Conservation (phyloP, 306 rosid genomes). For the Glycine latifolia region DNA sequence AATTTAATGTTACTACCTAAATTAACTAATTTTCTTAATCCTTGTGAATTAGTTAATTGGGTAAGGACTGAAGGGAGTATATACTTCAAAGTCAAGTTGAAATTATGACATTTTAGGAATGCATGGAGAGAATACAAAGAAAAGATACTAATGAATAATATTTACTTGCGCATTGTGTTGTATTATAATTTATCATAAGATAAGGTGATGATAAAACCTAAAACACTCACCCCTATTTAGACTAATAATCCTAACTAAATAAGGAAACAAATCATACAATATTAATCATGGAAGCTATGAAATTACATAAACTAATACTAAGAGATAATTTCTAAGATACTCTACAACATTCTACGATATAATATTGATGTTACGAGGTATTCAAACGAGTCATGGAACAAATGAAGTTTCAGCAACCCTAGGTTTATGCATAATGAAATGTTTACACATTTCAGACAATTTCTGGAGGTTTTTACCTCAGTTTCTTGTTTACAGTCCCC, state of each 20-base stretch:
- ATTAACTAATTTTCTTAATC: too few species aligned
- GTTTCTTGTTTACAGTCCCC: not conserved
- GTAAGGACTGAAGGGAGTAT: not conserved
- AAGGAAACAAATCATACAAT: not conserved
- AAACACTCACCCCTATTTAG: not conserved
- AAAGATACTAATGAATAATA: not conserved
- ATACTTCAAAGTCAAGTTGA: not conserved
- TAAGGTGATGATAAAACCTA: not conserved
- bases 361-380: not conserved
- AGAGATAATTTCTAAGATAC: not conserved
- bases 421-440: not conserved
- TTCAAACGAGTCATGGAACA: not conserved
- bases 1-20: not conserved
- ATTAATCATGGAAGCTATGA: not conserved
- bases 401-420: constrained; percentile 26
- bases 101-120: not conserved
- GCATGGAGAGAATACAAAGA: not conserved
- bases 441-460: not conserved
- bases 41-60: too few species aligned
- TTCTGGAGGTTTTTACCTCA: not conserved
- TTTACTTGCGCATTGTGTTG: not conserved
- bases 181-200: not conserved
- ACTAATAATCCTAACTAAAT: not conserved
- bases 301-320: not conserved
- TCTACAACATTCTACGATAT: not conserved